Base-by-base conservation (phyloP, 306 rosid genomes). In the Glycine latifolia region DNA sequence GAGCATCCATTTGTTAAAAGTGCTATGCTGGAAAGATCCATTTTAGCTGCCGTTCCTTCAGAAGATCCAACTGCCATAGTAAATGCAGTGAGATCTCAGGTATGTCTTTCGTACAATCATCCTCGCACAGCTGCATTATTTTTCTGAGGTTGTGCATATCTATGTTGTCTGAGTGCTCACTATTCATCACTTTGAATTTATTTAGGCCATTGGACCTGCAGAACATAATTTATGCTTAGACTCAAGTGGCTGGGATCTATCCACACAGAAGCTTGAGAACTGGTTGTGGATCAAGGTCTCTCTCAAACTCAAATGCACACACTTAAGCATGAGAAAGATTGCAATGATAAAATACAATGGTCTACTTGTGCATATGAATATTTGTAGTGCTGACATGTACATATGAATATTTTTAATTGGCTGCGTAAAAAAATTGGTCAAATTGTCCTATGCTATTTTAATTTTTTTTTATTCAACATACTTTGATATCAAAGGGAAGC, bases 1-100 rank as follows among this genome's bases (percentile, higher is more conserved):
- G 91, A 89, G 77, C 98, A 92, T 82, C 94, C 97, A n/a, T 94
- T 91, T 89, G 95, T 94, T 73, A 92, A 89, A 87, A 81, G 84
- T 82, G 92, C 85, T 69, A 86, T 90, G 41, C 89, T 85, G 81
- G 98, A 90, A 87, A 89, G 93, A 83, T 84, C 89, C 65, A 69
- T 89, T 75, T 56, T 82, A 50, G 20, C 52, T 47, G 62, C 76
- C 33, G 79, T 63, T 75, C 77, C 76, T 82, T 75, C 87, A 46
- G 92, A 88, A 70, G 85, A 87, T 69, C 81, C 78, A 8, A 66
- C 83, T 17, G 82, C 80, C 33, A 66, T 84, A 50, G 60, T 86
- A 50, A 83, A 83, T 81, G 88, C 92, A 20, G 81, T 86, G 87
- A 89, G 86, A 90, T 79, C 86, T 79, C 80, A 81, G 95, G 92